Base-by-base conservation (phyloP, 805 yeast species). In the Schizosaccharomyces octosporus region DNA sequence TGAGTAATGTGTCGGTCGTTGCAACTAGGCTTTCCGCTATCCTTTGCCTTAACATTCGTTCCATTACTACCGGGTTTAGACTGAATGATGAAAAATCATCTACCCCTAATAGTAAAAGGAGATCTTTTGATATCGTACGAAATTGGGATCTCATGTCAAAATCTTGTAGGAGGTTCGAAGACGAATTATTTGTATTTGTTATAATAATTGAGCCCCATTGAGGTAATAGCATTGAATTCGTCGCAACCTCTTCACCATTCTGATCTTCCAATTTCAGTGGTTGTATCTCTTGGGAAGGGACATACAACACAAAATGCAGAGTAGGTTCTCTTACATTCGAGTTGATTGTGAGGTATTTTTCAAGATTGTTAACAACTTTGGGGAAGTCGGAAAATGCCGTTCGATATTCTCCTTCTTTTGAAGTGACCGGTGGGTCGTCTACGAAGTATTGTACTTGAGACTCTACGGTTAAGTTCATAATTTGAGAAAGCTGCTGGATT, bases 381-480 rank as follows among this genome's bases (percentile, higher is more conserved):
- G 57, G 57, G 36, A 51, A 29, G 15, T 51, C 57, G 9, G 31
- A 24, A 29, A 17, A 29, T 51, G 21, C 27, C 11, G 57, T 51
- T n/a, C 51, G 27, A 17, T 19, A 45, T 24, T 29, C 32, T 7
- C 27, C 57, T 21, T 21, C 36, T 11, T 51, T 29, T 27, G 21
- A 19, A 15, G 11, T 7, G 15, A 29, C 57, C 17, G 31, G 36
- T 17, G 57, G 31, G 21, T 51, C 57, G 36, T 68, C 69, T 17
- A 85, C 80, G 68, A 80, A 86, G 70, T 84, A 84, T 64, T 83
- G 84, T 45, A 86, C 77, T 69, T 87, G 94, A 1, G 94, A 76
- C 66, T 86, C 90, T 29, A 89, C 75, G 4, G 89, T 79, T 68
- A 90, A 81, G 66, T 84, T 82, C 41, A 87, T 79, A 64, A 80